Evolutionary conservation across 768 basidiomycete species (phyloP).

Genomic region (Bullera alba): DNA sequence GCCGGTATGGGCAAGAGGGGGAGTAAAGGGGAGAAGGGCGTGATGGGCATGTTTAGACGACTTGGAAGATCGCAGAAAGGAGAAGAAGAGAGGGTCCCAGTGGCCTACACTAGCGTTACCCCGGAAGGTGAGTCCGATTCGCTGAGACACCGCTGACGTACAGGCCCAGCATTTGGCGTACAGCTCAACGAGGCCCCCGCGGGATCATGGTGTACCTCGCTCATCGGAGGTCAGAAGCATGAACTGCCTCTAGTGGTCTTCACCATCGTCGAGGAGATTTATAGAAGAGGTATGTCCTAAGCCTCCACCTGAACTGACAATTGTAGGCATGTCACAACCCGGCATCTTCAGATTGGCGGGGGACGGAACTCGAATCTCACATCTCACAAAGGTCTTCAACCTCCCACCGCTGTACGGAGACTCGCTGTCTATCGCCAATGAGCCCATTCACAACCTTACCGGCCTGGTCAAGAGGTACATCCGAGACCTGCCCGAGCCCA

Average conservation of each 20-base stretch:
- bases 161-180: slow-evolving; percentile 36
- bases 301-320: neutral
- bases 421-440: slow-evolving; percentile 14
- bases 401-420: slow-evolving; percentile 36
- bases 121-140: neutral
- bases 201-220: slow-evolving; percentile 27
- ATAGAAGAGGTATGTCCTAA: slow-evolving; percentile 27
- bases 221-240: slow-evolving; percentile 34
- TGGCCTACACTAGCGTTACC: neutral
- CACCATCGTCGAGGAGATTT: slow-evolving; percentile 38
- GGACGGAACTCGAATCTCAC: slow-evolving; percentile 26
- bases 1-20: neutral
- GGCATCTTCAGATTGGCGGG: slow-evolving; percentile 40
- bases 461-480: slow-evolving; percentile 50
- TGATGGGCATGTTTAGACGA: slow-evolving; percentile 23
- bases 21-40: slow-evolving; percentile 7
- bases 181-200: slow-evolving; percentile 22
- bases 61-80: slow-evolving; percentile 10
- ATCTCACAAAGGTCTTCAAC: slow-evolving; percentile 31
- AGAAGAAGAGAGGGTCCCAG: neutral
- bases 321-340: slow-evolving; percentile 31
- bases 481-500: slow-evolving; percentile 51
- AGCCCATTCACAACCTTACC: slow-evolving; percentile 36
- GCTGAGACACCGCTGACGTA: neutral
- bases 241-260: slow-evolving; percentile 37